These are phyloP conservation scores for Cercospora zeae-maydis DNA, from an alignment of 2,329 filamentous ascomycete genomes.

Conservation along the genomic window DNA sequence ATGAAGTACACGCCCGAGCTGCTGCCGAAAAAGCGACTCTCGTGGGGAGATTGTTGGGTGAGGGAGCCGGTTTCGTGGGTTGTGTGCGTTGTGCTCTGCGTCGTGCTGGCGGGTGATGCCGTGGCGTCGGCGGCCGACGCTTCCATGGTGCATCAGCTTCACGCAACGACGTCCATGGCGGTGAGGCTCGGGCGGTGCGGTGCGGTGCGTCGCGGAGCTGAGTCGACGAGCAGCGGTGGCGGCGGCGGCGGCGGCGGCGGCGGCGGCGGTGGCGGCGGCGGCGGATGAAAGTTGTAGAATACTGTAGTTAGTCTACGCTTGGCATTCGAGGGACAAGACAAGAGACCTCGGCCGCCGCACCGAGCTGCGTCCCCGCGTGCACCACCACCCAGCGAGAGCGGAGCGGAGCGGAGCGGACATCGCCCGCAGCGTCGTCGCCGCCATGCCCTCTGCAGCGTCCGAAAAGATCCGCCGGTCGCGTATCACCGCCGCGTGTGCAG, in stretches of 20 bases:
- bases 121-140: constrained; percentile 14
- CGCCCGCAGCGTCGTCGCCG: not conserved
- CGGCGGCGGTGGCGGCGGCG: not conserved
- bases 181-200: too few relatives aligned
- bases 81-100: not conserved
- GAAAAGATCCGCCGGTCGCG: constrained; percentile 24
- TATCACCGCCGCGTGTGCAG: constrained; percentile 26
- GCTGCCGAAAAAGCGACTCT: constrained; percentile 47
- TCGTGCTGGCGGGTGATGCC: constrained; percentile 19
- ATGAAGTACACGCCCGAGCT: constrained; percentile 54
- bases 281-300: constrained; percentile 4
- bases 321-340: not conserved
- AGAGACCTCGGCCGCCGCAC: constrained; percentile 3
- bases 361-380: not conserved
- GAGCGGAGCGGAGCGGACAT: not conserved
- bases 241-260: not conserved
- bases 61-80: constrained; percentile 25
- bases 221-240: not conserved
- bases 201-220: not conserved
- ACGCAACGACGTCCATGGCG: not conserved
- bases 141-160: not conserved
- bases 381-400: not conserved
- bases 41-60: constrained; percentile 20
- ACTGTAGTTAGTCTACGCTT: too few relatives aligned
- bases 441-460: constrained; percentile 16